phyloP scores from a whole-genome alignment of 2,329 filamentous ascomycete genomes.

The Ceratocystis huliohia region DNA sequence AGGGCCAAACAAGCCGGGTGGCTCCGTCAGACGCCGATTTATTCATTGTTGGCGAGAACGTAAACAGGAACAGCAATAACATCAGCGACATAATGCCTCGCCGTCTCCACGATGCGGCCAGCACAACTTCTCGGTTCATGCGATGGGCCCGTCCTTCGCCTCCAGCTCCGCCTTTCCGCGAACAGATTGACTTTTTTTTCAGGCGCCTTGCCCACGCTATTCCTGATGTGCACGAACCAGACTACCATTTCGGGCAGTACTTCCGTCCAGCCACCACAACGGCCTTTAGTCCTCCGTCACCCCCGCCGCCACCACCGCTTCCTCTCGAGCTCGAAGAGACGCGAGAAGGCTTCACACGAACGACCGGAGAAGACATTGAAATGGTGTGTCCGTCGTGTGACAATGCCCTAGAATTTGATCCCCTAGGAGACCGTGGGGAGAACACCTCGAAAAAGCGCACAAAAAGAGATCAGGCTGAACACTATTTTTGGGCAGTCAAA shows the following conservation, averaged over 20 bases:
- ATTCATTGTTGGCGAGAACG: background rate
- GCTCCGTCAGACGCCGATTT: background rate
- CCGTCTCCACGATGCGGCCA: background rate
- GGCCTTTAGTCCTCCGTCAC: conserved; percentile 27
- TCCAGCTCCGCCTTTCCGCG: background rate
- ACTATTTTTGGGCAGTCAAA: conserved; percentile 86
- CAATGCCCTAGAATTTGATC: conserved; percentile 67
- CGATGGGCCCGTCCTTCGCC: background rate
- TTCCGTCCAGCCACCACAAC: conserved; percentile 23
- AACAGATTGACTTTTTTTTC: background rate
- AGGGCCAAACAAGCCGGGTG: background rate
- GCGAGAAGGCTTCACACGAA: conserved; percentile 64
- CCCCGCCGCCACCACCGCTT: conserved; percentile 29
- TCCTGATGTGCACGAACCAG: background rate
- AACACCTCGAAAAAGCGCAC: conserved; percentile 27
- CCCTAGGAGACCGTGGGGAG: conserved; percentile 26
- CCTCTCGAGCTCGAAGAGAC: conserved; percentile 28
- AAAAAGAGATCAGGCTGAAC: conserved; percentile 47
- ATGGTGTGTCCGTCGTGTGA: conserved; percentile 79
- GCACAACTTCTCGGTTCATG: background rate
- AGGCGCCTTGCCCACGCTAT: background rate
- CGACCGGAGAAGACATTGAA: conserved; percentile 56
- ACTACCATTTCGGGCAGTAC: background rate
- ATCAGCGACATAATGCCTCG: background rate
- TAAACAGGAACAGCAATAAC: background rate